phyloP scores from a whole-genome alignment of 768 basidiomycete species.

The Boletus sensibilis region DNA sequence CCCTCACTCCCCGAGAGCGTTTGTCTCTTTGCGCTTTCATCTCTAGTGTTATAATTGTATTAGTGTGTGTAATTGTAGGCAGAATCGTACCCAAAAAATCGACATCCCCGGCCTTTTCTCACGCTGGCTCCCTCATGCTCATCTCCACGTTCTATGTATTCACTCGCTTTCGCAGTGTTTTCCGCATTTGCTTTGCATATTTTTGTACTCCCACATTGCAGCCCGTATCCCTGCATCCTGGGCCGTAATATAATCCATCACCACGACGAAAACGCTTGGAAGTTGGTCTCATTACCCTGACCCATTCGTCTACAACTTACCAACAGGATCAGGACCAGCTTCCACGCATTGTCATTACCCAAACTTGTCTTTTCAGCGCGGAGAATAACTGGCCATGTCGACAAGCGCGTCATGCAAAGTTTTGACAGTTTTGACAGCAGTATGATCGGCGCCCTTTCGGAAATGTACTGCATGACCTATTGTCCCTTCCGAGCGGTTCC shows the following conservation, averaged over 20 bases:
- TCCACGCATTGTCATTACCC: neutral
- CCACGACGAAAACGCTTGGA: neutral
- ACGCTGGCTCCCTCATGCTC: constrained; percentile 1
- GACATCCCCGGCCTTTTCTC: constrained; percentile 1
- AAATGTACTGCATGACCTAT: neutral
- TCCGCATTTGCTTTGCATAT: constrained; percentile 7
- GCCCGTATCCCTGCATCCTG: neutral
- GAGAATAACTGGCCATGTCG: neutral
- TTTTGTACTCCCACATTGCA: constrained; percentile 3
- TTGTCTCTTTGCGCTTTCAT: constrained; percentile 3
- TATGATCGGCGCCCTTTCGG: constrained; percentile 1
- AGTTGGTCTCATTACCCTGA: neutral
- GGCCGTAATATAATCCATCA: constrained; percentile 3
- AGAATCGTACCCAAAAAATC: constrained; percentile 17
- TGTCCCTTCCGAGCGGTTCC: neutral
- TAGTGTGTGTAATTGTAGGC: constrained; percentile 25
- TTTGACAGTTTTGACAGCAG: neutral
- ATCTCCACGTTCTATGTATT: constrained; percentile 14
- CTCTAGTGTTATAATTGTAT: constrained; percentile 24
- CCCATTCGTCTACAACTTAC: constrained; percentile 1
- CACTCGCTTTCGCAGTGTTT: neutral
- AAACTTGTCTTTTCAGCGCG: neutral
- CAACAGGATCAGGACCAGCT: constrained; percentile 5
- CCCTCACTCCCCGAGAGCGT: neutral
- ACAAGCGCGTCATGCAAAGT: neutral